A percentile compares a stretch with the other conserved stretches of the same genome.
Evolutionary conservation across 2,329 filamentous ascomycete genomes (phyloP).

Genomic region (Penicillium sp.): DNA sequence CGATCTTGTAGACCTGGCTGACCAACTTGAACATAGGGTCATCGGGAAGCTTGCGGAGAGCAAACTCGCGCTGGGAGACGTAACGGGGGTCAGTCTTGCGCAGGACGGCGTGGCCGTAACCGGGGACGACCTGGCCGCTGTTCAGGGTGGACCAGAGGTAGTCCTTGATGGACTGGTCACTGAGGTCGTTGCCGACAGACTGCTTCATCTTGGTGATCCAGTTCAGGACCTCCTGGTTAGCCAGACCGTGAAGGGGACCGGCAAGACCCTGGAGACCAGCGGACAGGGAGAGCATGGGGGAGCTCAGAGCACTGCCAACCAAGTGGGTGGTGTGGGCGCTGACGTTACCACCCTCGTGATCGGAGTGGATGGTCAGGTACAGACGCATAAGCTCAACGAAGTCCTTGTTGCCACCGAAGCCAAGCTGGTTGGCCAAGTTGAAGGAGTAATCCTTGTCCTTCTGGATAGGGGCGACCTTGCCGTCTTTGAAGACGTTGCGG

Average conservation of each 20-base stretch:
- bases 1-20: slow-evolving; percentile 99
- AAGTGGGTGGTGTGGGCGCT: slow-evolving; percentile 97
- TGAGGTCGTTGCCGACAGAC: slow-evolving; percentile 85
- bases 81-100: slow-evolving; percentile 99
- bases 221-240: slow-evolving; percentile 99
- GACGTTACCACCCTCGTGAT: slow-evolving; percentile 99
- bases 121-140: slow-evolving; percentile 89
- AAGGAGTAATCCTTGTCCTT: slow-evolving; percentile 99
- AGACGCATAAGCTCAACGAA: slow-evolving; percentile 98
- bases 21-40: slow-evolving; percentile 99
- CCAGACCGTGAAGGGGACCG: slow-evolving; percentile 95
- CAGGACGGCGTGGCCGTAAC: slow-evolving; percentile 97
- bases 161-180: slow-evolving; percentile 93
- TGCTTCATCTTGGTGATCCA: slow-evolving; percentile 99
- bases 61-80: slow-evolving; percentile 96
- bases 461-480: slow-evolving; percentile 92
- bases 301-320: slow-evolving; percentile 93
- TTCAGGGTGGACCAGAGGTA: slow-evolving; percentile 99
- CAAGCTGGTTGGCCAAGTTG: slow-evolving; percentile 99
- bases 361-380: slow-evolving; percentile 99
- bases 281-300: slow-evolving; percentile 91
- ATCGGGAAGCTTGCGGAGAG: slow-evolving; percentile 85
- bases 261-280: slow-evolving; percentile 97
- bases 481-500: slow-evolving; percentile 99
- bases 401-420: slow-evolving; percentile 90